phyloP scores from a whole-genome alignment of 805 yeast species.

The Kodamaea sagamina region DNA sequence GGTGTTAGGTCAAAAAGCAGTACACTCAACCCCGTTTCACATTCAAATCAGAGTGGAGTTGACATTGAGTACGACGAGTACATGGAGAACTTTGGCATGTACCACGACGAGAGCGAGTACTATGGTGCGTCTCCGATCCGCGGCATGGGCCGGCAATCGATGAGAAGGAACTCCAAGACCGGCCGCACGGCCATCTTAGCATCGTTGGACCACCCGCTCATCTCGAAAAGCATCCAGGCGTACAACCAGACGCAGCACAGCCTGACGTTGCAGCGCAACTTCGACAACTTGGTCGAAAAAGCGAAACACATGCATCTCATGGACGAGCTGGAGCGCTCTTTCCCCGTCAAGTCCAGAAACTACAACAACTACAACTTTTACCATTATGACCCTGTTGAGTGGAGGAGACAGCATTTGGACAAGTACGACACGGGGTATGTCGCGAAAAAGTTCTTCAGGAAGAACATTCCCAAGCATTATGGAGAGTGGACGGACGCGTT shows the following conservation, averaged over 20 bases:
- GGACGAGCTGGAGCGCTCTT: constrained; percentile 6
- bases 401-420: constrained; percentile 6
- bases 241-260: constrained; percentile 11
- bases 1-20: too few species aligned
- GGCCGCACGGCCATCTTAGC: constrained; percentile 11
- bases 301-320: neutral
- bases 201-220: constrained; percentile 13
- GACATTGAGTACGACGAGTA: constrained; percentile 7
- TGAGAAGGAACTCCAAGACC: constrained; percentile 5
- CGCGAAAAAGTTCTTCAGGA: constrained; percentile 10
- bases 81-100: constrained; percentile 8
- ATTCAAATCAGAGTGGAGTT: too few species aligned
- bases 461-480: constrained; percentile 6
- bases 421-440: constrained; percentile 4
- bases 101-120: constrained; percentile 1
- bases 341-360: neutral
- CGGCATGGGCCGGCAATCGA: constrained; percentile 3
- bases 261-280: neutral
- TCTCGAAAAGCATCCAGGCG: constrained; percentile 13
- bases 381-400: constrained; percentile 10
- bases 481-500: constrained; percentile 14
- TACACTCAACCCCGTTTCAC: too few species aligned
- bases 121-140: constrained; percentile 1
- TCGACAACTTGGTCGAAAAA: constrained; percentile 6
- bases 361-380: constrained; percentile 4